phyloP scores from a whole-genome alignment of 495 filamentous ascomycete genomes.

The Xanthoparmelia taractica region DNA sequence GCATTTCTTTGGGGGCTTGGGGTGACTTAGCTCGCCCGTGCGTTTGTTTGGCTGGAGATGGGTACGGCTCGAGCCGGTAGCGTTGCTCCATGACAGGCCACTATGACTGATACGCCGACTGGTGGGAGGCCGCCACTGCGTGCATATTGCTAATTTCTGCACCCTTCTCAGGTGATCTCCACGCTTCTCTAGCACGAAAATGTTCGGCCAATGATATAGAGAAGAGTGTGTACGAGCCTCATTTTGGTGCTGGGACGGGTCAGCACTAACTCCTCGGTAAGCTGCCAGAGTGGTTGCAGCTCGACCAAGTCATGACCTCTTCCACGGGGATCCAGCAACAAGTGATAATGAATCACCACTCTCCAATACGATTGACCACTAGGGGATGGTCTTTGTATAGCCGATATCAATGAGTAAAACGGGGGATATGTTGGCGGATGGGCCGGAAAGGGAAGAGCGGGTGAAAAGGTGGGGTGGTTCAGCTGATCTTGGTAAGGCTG shows the following conservation, averaged over 20 bases:
- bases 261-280: no score
- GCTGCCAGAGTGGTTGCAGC: no score
- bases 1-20: background rate
- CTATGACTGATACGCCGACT: background rate
- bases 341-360: no score
- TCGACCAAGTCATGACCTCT: background rate
- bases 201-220: background rate
- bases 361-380: no score
- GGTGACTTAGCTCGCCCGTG: background rate
- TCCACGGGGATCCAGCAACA: no score
- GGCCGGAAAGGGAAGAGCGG: background rate
- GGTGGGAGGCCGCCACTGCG: background rate
- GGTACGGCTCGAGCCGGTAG: constrained; percentile 2
- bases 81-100: constrained; percentile 6
- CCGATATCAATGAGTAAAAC: background rate
- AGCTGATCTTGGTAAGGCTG: background rate
- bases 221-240: background rate
- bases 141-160: background rate
- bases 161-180: background rate
- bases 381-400: background rate
- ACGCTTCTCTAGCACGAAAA: background rate
- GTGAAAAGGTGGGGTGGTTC: background rate
- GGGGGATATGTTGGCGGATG: background rate
- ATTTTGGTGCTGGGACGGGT: background rate
- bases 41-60: constrained; percentile 3